Conservation (phyloP, 1,284 basidiomycete genomes). For the Schizopora paradoxa region DNA sequence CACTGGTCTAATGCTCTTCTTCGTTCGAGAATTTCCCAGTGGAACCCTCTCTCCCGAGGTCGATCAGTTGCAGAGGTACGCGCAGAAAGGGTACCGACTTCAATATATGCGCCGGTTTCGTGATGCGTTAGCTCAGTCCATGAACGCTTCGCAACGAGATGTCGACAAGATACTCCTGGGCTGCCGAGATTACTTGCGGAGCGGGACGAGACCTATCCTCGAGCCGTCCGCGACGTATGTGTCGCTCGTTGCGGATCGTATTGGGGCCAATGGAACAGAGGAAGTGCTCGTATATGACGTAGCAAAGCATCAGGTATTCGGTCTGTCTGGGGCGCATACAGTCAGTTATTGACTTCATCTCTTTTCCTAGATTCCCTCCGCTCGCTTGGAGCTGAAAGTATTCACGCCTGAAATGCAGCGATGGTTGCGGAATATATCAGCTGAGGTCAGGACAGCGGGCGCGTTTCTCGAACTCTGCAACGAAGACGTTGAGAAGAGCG, state of each 20-base stretch:
- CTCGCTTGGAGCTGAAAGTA: conserved; percentile 2
- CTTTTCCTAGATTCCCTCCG: conserved; percentile 12
- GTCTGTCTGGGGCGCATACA: no score
- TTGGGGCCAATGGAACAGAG: conserved; percentile 2
- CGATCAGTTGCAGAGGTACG: background rate
- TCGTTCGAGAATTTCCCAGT: conserved; percentile 10
- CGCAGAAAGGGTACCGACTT: conserved; percentile 4
- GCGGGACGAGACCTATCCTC: conserved; percentile 5
- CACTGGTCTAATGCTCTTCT: conserved; percentile 9
- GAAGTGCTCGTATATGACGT: conserved; percentile 18
- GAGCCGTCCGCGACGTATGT: conserved; percentile 10
- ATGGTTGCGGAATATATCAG: conserved; percentile 13
- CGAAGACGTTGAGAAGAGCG: conserved; percentile 8
- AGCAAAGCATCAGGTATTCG: conserved; percentile 15
- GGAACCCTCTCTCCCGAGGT: background rate
- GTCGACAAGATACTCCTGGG: conserved; percentile 10
- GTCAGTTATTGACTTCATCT: background rate
- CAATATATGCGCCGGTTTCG: conserved; percentile 14
- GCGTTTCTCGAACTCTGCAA: conserved; percentile 14
- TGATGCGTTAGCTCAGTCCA: conserved; percentile 8
- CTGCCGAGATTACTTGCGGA: conserved; percentile 5
- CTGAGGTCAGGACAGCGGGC: conserved; percentile 6
- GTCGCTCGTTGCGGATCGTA: conserved; percentile 12
- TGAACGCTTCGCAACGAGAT: conserved; percentile 5
- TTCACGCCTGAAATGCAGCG: conserved; percentile 9